Percentiles rank a stretch among this genome's conserved stretches.
Conservation (phyloP, 805 yeast genomes). For the Zygosaccharomyces gambellarensis region DNA sequence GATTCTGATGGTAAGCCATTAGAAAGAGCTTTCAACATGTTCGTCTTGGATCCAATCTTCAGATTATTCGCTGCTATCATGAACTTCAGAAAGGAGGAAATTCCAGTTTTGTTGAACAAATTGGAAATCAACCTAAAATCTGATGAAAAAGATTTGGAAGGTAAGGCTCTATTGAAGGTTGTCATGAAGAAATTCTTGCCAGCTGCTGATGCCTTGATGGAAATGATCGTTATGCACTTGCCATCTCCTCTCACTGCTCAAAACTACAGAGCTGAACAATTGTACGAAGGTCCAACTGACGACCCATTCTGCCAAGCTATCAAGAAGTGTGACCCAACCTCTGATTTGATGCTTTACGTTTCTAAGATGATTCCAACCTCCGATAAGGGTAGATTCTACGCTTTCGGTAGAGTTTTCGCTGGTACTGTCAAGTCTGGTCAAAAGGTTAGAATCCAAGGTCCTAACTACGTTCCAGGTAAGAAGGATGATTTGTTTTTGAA, state of each 20-base stretch:
- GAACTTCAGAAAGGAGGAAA: slow-evolving; percentile 99
- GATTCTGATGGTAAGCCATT: slow-evolving; percentile 93
- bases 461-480: slow-evolving; percentile 98
- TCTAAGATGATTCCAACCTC: slow-evolving; percentile 99
- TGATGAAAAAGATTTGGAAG: slow-evolving; percentile 97
- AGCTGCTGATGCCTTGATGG: slow-evolving; percentile 98
- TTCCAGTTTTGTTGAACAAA: slow-evolving; percentile 85
- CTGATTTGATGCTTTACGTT: slow-evolving; percentile 97
- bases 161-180: slow-evolving; percentile 96
- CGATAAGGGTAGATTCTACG: slow-evolving; percentile 99
- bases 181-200: slow-evolving; percentile 99
- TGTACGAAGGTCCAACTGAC: slow-evolving; percentile 97
- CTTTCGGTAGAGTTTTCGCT: slow-evolving; percentile 99
- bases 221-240: slow-evolving; percentile 96
- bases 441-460: slow-evolving; percentile 99
- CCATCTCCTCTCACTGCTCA: slow-evolving; percentile 99
- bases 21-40: slow-evolving; percentile 99
- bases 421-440: slow-evolving; percentile 99
- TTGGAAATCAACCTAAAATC: slow-evolving; percentile 89
- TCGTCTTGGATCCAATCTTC: slow-evolving; percentile 98
- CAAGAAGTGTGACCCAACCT: slow-evolving; percentile 97
- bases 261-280: slow-evolving; percentile 97
- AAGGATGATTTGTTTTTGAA: slow-evolving; percentile 96
- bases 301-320: slow-evolving; percentile 88
- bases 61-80: slow-evolving; percentile 93